Percentiles rank a stretch among this genome's conserved stretches.
These are phyloP conservation scores for Pseudonitzschia multistriata DNA, from an alignment of 108 stramenopile species.

Conservation along the genomic window DNA sequence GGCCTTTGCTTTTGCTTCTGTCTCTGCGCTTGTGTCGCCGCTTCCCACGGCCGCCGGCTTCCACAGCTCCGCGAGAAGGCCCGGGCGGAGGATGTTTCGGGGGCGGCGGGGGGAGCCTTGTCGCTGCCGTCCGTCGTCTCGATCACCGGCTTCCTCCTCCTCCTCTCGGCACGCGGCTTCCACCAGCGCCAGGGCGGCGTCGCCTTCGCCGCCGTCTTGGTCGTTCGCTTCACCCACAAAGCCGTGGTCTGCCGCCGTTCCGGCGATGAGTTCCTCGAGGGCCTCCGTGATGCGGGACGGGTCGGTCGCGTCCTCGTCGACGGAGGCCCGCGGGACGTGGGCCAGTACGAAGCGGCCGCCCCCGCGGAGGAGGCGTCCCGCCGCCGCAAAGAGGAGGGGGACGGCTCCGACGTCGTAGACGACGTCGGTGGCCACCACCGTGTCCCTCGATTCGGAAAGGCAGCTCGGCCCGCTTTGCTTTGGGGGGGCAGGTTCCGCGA, in stretches of 20 bases:
- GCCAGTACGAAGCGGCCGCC: slow-evolving; percentile 52
- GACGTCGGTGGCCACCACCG: slow-evolving; percentile 67
- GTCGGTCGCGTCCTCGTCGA: background rate
- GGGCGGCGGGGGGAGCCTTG: too few relatives aligned
- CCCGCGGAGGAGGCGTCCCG: slow-evolving; percentile 8
- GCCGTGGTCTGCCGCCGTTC: background rate
- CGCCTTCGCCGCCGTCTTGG: background rate
- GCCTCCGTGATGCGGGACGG: slow-evolving; percentile 4
- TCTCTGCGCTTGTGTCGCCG: too few relatives aligned
- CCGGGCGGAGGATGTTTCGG: background rate
- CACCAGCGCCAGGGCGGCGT: too few relatives aligned
- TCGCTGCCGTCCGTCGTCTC: background rate
- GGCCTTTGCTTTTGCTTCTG: background rate
- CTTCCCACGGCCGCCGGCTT: too few relatives aligned
- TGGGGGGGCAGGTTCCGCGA: too few relatives aligned
- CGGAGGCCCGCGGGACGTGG: slow-evolving; percentile 62
- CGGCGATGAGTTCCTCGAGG: background rate
- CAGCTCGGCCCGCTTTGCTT: background rate
- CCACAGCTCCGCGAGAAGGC: background rate
- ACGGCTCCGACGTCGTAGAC: slow-evolving; percentile 58
- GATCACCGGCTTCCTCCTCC: background rate
- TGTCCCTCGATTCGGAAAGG: slow-evolving; percentile 29
- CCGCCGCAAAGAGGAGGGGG: slow-evolving; percentile 40
- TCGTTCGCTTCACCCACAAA: background rate
- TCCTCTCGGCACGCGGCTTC: too few relatives aligned